Base-by-base conservation (phyloP, 495 filamentous ascomycete genomes). In the Platismatia glauca region DNA sequence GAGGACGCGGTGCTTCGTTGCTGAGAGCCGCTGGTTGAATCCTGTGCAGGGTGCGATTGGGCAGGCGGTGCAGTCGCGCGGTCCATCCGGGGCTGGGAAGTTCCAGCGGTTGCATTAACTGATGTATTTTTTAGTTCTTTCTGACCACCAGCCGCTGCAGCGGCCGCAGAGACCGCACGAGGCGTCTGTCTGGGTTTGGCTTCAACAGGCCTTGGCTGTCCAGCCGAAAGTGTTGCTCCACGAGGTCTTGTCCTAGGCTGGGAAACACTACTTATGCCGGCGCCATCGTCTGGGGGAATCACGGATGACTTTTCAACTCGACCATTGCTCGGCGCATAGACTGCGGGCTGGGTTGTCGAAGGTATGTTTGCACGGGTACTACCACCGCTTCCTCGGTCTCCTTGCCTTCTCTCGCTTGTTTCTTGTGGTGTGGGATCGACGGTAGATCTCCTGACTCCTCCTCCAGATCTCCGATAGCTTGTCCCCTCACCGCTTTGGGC, bases 1-100 rank as follows among this genome's bases (percentile, higher is more conserved):
- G 86, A 80, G 55, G 83, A 80, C 16, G 69, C 69, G 24, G 74
- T 72, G 35, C 79, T 78, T 46, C 70, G 70, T 50, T 70, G 71
- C 55, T 76, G 64, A 33, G 57, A 61, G 71, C 72, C 62, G 74
- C 71, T 37, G 73, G 71, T 22, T 67, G 70, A 24, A 74, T 75
- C 69, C 77, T 64, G 67, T 34, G 44, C 24, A 57, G 60, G 68
- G 48, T 65, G 64, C 48, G 53, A 66, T 44, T 68, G 69, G 24
- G 55, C 55, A 52, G 33, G 33, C 20, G 57, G n/a, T 41, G 44
- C 52, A 38, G 22, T 46, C 31, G 34, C 61, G 1, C 44, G 55
- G 58, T 57, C 55, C 22, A 44, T 35, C 13, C 59, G 60, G 8
- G 27, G 38, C 60, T 63, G 60, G 0, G 65, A 60, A 20, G 46